A percentile compares a stretch with the other conserved stretches of the same genome.
Evolutionary conservation across 768 basidiomycete species (phyloP).

Genomic region (Rubroboletus satanas): DNA sequence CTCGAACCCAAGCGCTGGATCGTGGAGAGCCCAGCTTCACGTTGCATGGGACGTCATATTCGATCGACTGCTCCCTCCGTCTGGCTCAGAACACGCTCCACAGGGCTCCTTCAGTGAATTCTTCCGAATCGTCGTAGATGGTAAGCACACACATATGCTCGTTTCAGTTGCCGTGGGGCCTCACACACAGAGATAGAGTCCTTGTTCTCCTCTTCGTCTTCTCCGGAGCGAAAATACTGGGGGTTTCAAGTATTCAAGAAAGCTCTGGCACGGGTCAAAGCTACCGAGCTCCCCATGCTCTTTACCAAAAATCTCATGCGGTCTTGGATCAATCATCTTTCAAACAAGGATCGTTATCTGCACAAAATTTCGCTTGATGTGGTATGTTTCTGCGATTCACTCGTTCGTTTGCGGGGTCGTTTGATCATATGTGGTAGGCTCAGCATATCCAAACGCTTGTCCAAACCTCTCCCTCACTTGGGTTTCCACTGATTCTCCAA

Average conservation of each 20-base stretch:
- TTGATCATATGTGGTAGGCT: slow-evolving; percentile 43
- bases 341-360: slow-evolving; percentile 80
- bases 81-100: slow-evolving; percentile 30
- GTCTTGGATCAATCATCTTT: slow-evolving; percentile 94
- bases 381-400: slow-evolving; percentile 40
- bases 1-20: slow-evolving; percentile 47
- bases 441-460: slow-evolving; percentile 73
- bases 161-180: neutral
- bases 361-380: slow-evolving; percentile 86
- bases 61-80: slow-evolving; percentile 61
- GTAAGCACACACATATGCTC: slow-evolving; percentile 40
- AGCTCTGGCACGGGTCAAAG: slow-evolving; percentile 62
- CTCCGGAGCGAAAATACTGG: slow-evolving; percentile 88
- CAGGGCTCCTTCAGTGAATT: slow-evolving; percentile 84
- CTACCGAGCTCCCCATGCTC: slow-evolving; percentile 72
- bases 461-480: slow-evolving; percentile 69
- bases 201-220: slow-evolving; percentile 78
- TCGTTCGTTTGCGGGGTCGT: neutral
- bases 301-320: slow-evolving; percentile 96
- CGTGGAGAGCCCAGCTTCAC: slow-evolving; percentile 89
- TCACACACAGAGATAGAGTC: slow-evolving; percentile 53
- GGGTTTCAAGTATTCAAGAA: slow-evolving; percentile 91
- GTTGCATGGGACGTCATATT: slow-evolving; percentile 88
- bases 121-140: slow-evolving; percentile 87
- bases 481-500: slow-evolving; percentile 81